Evolutionary conservation across 2,329 filamentous ascomycete genomes (phyloP).

Genomic region (Cytospora leucostoma): DNA sequence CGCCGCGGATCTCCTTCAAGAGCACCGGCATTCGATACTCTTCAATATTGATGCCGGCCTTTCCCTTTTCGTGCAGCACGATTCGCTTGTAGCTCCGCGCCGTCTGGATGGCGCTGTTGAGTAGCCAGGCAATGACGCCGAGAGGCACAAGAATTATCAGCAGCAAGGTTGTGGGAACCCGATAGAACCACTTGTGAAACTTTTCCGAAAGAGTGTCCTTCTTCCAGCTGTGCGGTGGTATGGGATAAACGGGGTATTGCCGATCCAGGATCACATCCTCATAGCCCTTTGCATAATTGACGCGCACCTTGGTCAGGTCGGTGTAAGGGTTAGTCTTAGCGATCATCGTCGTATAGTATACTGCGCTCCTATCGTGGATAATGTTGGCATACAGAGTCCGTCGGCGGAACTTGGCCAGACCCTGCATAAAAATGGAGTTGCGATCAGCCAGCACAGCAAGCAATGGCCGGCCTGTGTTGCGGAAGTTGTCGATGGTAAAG

Average conservation of each 20-base stretch:
- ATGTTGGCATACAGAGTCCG: conserved; percentile 84
- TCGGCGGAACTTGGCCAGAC: conserved; percentile 72
- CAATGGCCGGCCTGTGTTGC: conserved; percentile 77
- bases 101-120: conserved; percentile 77
- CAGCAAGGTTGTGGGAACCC: conserved; percentile 64
- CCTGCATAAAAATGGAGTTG: conserved; percentile 81
- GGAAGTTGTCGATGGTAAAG: conserved; percentile 83
- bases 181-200: conserved; percentile 43
- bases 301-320: conserved; percentile 64
- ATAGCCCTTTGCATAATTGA: conserved; percentile 75
- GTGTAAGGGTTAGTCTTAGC: conserved; percentile 76
- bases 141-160: conserved; percentile 74
- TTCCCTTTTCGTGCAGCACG: conserved; percentile 70
- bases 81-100: conserved; percentile 75
- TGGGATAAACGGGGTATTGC: conserved; percentile 57
- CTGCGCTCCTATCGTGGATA: conserved; percentile 78
- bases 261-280: conserved; percentile 75
- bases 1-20: conserved; percentile 72
- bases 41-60: conserved; percentile 65
- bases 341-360: conserved; percentile 82
- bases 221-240: conserved; percentile 37
- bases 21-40: conserved; percentile 76
- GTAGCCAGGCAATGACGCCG: conserved; percentile 68
- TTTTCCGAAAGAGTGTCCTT: conserved; percentile 29
- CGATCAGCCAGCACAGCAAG: conserved; percentile 81